These are phyloP conservation scores for Fusarium chaquense DNA, from an alignment of 2,329 filamentous ascomycete species.

Conservation along the genomic window DNA sequence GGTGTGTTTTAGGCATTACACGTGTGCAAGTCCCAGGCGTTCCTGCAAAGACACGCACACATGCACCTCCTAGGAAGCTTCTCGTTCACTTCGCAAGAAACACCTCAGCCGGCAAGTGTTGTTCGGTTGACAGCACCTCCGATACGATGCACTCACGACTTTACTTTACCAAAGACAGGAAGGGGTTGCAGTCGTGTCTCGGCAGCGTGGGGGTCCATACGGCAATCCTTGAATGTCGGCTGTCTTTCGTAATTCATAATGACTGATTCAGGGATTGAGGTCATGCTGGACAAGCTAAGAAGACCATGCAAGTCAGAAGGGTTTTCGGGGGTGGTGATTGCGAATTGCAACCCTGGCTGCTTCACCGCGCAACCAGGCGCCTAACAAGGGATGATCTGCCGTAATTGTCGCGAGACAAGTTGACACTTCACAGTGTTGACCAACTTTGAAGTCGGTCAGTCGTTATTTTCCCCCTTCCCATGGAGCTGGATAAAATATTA, in stretches of 20 bases:
- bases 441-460: background rate
- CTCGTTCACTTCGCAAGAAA: background rate
- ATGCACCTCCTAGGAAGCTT: slow-evolving; percentile 11
- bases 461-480: background rate
- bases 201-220: slow-evolving; percentile 43
- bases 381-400: slow-evolving; percentile 38
- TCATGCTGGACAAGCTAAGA: slow-evolving; percentile 32
- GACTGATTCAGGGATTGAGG: slow-evolving; percentile 43
- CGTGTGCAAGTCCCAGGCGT: slow-evolving; percentile 34
- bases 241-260: slow-evolving; percentile 37
- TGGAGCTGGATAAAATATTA: slow-evolving; percentile 29
- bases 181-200: slow-evolving; percentile 40
- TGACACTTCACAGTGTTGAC: slow-evolving; percentile 30
- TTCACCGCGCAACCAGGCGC: slow-evolving; percentile 14
- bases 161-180: slow-evolving; percentile 15
- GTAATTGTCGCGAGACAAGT: slow-evolving; percentile 44
- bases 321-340: slow-evolving; percentile 36
- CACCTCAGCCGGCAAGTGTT: background rate
- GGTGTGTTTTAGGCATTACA: slow-evolving; percentile 14
- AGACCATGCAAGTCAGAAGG: slow-evolving; percentile 48
- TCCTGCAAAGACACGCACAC: slow-evolving; percentile 30
- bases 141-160: slow-evolving; percentile 17
- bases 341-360: slow-evolving; percentile 6
- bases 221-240: slow-evolving; percentile 23
- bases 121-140: slow-evolving; percentile 8